Evolutionary conservation across 78 protist genomes (phyloP), one percentile per base, ranked within the genome.

Genomic region (Emiliania huxleyi): DNA sequence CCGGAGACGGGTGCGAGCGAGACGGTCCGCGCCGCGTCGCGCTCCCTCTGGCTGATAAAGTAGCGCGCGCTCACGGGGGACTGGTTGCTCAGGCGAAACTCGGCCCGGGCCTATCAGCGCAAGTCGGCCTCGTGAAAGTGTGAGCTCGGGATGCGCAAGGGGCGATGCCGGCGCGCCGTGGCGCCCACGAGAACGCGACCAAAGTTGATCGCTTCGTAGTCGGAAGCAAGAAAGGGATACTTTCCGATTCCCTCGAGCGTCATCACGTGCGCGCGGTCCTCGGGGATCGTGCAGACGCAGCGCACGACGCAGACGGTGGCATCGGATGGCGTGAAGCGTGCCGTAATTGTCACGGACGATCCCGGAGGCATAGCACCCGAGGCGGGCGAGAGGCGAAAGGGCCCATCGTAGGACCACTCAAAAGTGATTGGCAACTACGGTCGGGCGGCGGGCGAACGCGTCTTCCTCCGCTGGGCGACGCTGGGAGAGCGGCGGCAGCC

Each of bases 241-340:
- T 91, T 91, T 40, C 93, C 93, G 42, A 73, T 91, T 5, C 88
- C 93, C 0, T 37, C 40, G 29, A 91, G 3, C 38, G 11, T 8
- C 45, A 85, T 46, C 33, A 22, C 12, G n/a, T 48, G 69, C 0
- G 43, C 0, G 33, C 29, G 19, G 49, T 55, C 37, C n/a, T 18
- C 46, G 25, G 46, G 38, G 35, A 40, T 55, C 49, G 29, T n/a
- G 77, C 79, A 48, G 22, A 55, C 46, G 79, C 37, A 37, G 29
- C 6, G 19, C 23, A 79, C 91, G 37, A 87, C 79, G 69, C 0
- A 21, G 45, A 38, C 77, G 25, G 52, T 21, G 1, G 91, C 91
- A 11, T 48, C 91, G 26, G 43, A 38, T 37, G 79, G 91, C 12
- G 77, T 2, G 38, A 55, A 55, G 55, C 22, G 6, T 37, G 33